Evolutionary conservation across 2,329 filamentous ascomycete species (phyloP), one percentile per base, ranked within the genome.

Genomic region (Zopfia rhizophila): DNA sequence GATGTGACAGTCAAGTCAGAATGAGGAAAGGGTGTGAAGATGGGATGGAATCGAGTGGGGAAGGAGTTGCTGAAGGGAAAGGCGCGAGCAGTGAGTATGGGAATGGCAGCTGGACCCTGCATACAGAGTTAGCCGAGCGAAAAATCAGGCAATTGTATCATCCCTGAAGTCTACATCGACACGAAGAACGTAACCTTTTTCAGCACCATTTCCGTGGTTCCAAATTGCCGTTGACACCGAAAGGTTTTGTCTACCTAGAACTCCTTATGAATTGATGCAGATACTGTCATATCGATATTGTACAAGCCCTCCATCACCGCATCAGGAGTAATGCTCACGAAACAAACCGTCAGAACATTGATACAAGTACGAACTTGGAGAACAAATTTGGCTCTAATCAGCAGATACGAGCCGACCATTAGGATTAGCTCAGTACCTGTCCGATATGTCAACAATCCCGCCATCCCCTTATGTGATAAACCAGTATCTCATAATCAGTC

Each of bases 11-110:
- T n/a, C n/a, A n/a, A n/a, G n/a, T n/a, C n/a, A n/a, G n/a, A n/a
- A n/a, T n/a, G n/a, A n/a, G n/a, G n/a, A n/a, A n/a, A n/a, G n/a
- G 59, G 60, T 36, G 39, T 40, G 10, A 53, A 56, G 33, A 53
- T 37, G 33, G 17, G 13, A 10, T 8, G 16, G 11, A 24, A 12
- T n/a, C 14, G 32, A 58, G n/a, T 57, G 53, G 55, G 40, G 1
- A 39, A 29, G 14, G 45, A 45, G 28, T 53, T 53, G 11, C 61
- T 61, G 37, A 58, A 50, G 58, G 51, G 61, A 40, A 62, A 51
- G 38, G 22, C 14, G 24, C 7, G 3, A 23, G 19, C 13, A 14
- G 12, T 23, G 23, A 24, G 11, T 39, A 3, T 4, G 17, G 4
- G 14, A 7, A 40, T 23, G 22, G 46, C n/a, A n/a, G n/a, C n/a